Evolutionary conservation across 192 early-diverging fungal genomes (phyloP).

Genomic region (Coemansia sp.): DNA sequence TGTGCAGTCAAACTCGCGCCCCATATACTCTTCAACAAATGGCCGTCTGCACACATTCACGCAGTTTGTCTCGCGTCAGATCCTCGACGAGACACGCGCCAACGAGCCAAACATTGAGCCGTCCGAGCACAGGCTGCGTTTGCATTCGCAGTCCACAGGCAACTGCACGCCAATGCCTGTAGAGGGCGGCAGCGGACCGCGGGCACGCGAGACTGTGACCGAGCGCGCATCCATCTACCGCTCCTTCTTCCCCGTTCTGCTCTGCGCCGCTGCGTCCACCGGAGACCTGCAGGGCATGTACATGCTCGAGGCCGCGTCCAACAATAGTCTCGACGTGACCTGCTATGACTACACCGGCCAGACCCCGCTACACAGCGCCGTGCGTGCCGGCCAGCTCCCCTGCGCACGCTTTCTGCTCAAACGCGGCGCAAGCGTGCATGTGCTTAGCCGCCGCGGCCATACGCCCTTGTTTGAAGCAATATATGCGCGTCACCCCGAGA

Average conservation of each 20-base stretch:
- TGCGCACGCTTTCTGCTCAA: slow-evolving; percentile 73
- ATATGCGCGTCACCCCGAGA: slow-evolving; percentile 57
- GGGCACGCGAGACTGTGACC: slow-evolving; percentile 36
- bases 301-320: slow-evolving; percentile 59
- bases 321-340: slow-evolving; percentile 59
- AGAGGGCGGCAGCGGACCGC: slow-evolving; percentile 7
- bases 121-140: not conserved
- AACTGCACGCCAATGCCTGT: not conserved
- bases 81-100: slow-evolving; percentile 43
- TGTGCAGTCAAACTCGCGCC: slow-evolving; percentile 39
- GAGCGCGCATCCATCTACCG: slow-evolving; percentile 72
- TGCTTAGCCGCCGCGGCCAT: slow-evolving; percentile 83
- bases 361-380: slow-evolving; percentile 86
- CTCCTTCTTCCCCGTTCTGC: slow-evolving; percentile 75
- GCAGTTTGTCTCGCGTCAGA: slow-evolving; percentile 51
- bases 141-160: not conserved
- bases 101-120: slow-evolving; percentile 43
- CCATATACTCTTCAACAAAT: slow-evolving; percentile 39
- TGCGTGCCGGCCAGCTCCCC: slow-evolving; percentile 67
- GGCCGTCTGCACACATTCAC: slow-evolving; percentile 42
- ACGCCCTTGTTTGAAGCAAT: slow-evolving; percentile 88
- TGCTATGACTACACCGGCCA: slow-evolving; percentile 79
- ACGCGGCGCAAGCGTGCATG: slow-evolving; percentile 88
- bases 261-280: slow-evolving; percentile 82
- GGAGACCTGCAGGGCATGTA: slow-evolving; percentile 80